These are phyloP conservation scores for Guyanaporus albipodus DNA, from an alignment of 768 basidiomycete species.

Conservation along the genomic window DNA sequence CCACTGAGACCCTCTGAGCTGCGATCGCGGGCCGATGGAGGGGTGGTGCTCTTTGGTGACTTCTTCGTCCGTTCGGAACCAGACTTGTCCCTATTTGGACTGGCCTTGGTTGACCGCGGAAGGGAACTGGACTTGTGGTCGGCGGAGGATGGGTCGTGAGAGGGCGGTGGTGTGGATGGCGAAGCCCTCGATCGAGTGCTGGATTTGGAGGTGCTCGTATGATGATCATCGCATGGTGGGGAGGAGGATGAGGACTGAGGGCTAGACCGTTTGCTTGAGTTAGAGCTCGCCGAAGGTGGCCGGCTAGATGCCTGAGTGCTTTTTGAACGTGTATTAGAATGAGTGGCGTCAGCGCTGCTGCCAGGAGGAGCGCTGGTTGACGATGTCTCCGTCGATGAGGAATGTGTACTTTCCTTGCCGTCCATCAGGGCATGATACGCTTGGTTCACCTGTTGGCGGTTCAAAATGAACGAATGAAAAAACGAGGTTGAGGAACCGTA, in stretches of 20 bases:
- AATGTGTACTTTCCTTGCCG: conserved; percentile 34
- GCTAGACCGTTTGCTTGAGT: conserved; percentile 23
- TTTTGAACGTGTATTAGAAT: conserved; percentile 19
- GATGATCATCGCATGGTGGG: conserved; percentile 10
- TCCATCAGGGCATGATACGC: conserved; percentile 55
- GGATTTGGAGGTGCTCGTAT: conserved; percentile 8
- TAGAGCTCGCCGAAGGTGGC: conserved; percentile 30
- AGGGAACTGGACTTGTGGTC: conserved; percentile 13
- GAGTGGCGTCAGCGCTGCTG: conserved; percentile 19
- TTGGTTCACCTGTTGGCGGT: conserved; percentile 41
- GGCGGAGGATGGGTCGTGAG: conserved; percentile 12
- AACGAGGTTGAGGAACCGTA: conserved; percentile 24
- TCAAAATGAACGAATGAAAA: neutral
- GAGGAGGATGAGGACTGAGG: conserved; percentile 12
- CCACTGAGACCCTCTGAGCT: conserved; percentile 8
- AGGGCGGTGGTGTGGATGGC: conserved; percentile 12
- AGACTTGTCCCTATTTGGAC: conserved; percentile 11
- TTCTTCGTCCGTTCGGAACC: conserved; percentile 19
- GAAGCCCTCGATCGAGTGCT: conserved; percentile 11
- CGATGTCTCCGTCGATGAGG: conserved; percentile 26
- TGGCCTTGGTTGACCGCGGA: conserved; percentile 13
- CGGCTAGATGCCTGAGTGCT: conserved; percentile 27
- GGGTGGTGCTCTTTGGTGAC: conserved; percentile 2
- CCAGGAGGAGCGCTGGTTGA: conserved; percentile 20
- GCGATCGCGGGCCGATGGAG: conserved; percentile 12